Conservation (phyloP, 768 basidiomycete genomes). For the Roridomyces roridus region DNA sequence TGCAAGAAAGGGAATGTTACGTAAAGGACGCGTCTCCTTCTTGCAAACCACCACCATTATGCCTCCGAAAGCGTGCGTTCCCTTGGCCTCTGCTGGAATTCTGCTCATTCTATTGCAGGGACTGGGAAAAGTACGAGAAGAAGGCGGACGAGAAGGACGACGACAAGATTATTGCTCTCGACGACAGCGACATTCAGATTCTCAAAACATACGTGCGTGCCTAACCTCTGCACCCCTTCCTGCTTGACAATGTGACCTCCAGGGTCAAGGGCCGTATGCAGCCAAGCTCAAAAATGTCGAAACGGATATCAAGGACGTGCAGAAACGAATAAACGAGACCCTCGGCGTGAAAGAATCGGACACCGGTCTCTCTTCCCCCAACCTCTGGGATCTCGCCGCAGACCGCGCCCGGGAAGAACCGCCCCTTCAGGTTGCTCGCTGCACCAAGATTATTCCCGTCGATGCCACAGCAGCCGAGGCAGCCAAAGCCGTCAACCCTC, state of each 20-base stretch:
- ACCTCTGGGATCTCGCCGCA: slow-evolving; percentile 95
- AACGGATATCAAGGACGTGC: slow-evolving; percentile 91
- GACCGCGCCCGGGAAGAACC: slow-evolving; percentile 93
- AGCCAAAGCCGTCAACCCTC: slow-evolving; percentile 79
- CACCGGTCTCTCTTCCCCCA: slow-evolving; percentile 95
- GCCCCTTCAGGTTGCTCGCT: slow-evolving; percentile 94
- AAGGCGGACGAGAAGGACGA: slow-evolving; percentile 86
- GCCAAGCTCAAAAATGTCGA: slow-evolving; percentile 87
- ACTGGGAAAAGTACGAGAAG: slow-evolving; percentile 99
- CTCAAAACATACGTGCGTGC: slow-evolving; percentile 89
- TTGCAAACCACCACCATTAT: slow-evolving; percentile 54
- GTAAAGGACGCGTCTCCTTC: slow-evolving; percentile 26
- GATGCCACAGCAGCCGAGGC: slow-evolving; percentile 78
- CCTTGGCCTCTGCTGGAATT: background rate
- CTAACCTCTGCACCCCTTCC: background rate
- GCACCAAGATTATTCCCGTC: slow-evolving; percentile 96
- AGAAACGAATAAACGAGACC: slow-evolving; percentile 97
- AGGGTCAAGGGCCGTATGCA: slow-evolving; percentile 99
- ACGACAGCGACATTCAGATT: slow-evolving; percentile 98
- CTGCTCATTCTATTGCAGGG: slow-evolving; percentile 53
- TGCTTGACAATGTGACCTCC: slow-evolving; percentile 10
- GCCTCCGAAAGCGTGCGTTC: slow-evolving; percentile 93
- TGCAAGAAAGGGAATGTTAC: slow-evolving; percentile 2
- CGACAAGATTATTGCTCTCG: slow-evolving; percentile 94
- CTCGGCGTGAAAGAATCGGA: slow-evolving; percentile 99